Base-by-base conservation (phyloP, 306 rosid species). In the Begonia loranthoides region DNA sequence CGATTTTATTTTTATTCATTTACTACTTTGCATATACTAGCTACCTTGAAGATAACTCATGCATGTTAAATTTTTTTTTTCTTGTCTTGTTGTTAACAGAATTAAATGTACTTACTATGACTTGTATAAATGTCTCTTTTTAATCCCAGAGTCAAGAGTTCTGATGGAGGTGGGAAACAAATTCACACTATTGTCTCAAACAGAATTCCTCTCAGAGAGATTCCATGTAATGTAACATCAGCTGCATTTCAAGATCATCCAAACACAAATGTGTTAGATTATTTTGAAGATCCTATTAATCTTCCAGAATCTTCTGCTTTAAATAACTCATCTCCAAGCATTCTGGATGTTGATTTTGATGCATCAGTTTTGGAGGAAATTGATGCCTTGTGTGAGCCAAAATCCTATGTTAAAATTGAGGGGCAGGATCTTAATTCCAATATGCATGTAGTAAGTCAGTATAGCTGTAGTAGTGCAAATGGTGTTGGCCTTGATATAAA, bases 281-380 rank as follows among this genome's bases (percentile, higher is more conserved):
- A 76, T 34, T 50, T 58, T 49, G 69, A 46, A 56, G 82, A 89
- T 54, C 84, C 82, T 14, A 62, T 65, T 64, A 71, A 65, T 66
- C 74, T 41, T 15, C 45, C 68, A 5, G 67, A 43, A 11, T 55
- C 51, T 66, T 59, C 57, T 52, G 56, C 49, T 56, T 19, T 57
- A 33, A 28, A 58, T 49, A 72, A 58, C 57, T 61, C 56, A 0
- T 50, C 38, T 13, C 28, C 65, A n/a, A 63, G 78, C 5, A 39
- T 69, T 61, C 51, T 77, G 0, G 83, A 72, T 38, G 90, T 69
- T 56, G 87, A 81, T 52, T 76, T 89, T 22, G 90, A 89, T 62
- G 90, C 79, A 45, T 67, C 81, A 6, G 9, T 73, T 65, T 72
- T 85, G 38, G 83, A 76, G 50, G 76, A 77, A 58, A 89, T 89